A percentile compares a stretch with the other conserved stretches of the same genome.
Evolutionary conservation across 192 early-diverging fungal genomes (phyloP).

Genomic region (Coemansia sp.): DNA sequence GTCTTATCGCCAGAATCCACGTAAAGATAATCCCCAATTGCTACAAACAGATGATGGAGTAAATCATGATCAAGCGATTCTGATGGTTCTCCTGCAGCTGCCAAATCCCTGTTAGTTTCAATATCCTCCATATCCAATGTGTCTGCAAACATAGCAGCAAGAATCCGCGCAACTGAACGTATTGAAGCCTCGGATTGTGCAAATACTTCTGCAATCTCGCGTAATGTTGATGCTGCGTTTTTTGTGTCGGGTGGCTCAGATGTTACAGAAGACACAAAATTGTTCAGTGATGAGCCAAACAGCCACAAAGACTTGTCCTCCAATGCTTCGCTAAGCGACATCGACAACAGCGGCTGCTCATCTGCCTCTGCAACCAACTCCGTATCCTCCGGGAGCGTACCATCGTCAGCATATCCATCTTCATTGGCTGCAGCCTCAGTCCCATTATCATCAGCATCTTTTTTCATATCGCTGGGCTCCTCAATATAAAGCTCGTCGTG

Average conservation of each 20-base stretch:
- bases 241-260: constrained; percentile 5
- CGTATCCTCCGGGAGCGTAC: constrained; percentile 1
- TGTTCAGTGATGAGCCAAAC: constrained; percentile 50
- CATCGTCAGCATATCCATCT: background rate
- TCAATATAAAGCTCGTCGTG: constrained; percentile 20
- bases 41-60: constrained; percentile 12
- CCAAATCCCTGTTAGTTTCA: constrained; percentile 43
- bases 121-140: constrained; percentile 47
- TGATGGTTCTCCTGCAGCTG: constrained; percentile 22
- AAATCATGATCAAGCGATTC: constrained; percentile 29
- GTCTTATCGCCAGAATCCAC: background rate
- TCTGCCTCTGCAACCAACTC: background rate
- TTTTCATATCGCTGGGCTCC: background rate
- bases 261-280: constrained; percentile 22
- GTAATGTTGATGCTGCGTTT: constrained; percentile 10
- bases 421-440: background rate
- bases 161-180: constrained; percentile 42
- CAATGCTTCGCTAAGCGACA: constrained; percentile 22
- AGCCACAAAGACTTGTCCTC: constrained; percentile 57
- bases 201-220: constrained; percentile 51
- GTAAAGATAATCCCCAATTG: constrained; percentile 4
- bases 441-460: background rate
- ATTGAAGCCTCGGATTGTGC: constrained; percentile 52
- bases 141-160: constrained; percentile 31
- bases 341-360: background rate